These are phyloP conservation scores for Protea cynaroides DNA, from an alignment of 164 flowering plant genomes.

Conservation along the genomic window DNA sequence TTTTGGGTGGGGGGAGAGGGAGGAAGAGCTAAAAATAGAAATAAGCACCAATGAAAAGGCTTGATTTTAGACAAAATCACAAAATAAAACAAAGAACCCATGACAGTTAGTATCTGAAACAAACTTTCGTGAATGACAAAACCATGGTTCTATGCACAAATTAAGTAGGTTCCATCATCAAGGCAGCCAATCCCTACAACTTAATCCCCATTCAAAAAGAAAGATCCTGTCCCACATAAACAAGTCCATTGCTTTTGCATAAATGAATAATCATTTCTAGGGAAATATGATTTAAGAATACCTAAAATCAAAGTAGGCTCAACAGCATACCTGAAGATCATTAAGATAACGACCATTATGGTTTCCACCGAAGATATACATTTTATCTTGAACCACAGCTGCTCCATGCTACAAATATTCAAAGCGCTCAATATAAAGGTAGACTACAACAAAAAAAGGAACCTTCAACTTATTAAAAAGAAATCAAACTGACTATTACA, in stretches of 20 bases:
- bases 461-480: conserved; percentile 2
- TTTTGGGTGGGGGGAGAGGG: too few relatives aligned
- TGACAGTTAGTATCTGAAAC: too few relatives aligned
- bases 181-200: too few relatives aligned
- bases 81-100: too few relatives aligned
- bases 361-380: conserved; percentile 97
- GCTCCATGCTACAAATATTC: conserved; percentile 78
- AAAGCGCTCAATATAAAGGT: background rate
- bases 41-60: too few relatives aligned
- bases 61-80: too few relatives aligned
- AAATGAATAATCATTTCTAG: background rate
- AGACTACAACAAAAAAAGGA: background rate
- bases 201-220: too few relatives aligned
- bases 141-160: too few relatives aligned
- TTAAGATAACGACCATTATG: conserved; percentile 96
- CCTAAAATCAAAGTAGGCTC: background rate
- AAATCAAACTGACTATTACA: background rate
- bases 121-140: too few relatives aligned
- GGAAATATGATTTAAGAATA: background rate
- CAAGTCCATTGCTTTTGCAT: background rate
- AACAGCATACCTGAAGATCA: conserved; percentile 79
- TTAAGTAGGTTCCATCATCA: too few relatives aligned
- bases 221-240: background rate
- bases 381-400: conserved; percentile 76
- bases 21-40: too few relatives aligned